Evolutionary conservation across 2,329 filamentous ascomycete species (phyloP).

Genomic region (Cordyceps tenuipes): DNA sequence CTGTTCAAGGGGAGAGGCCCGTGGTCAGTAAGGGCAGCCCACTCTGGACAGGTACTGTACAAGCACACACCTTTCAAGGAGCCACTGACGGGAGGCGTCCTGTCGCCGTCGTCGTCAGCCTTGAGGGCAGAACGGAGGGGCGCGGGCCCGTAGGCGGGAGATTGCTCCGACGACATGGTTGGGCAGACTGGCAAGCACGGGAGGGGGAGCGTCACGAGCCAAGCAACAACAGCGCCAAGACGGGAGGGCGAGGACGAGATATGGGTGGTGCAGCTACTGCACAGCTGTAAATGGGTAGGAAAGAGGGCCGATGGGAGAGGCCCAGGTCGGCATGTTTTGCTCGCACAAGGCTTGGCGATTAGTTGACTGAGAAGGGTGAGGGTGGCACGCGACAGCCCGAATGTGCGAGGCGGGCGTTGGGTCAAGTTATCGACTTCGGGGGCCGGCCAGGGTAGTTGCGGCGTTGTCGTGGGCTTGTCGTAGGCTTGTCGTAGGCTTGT

Average conservation of each 20-base stretch:
- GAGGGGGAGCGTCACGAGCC: neutral
- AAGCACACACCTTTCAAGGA: constrained; percentile 35
- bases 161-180: constrained; percentile 7
- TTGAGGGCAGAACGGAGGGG: constrained; percentile 37
- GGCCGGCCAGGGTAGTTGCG: neutral
- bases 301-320: neutral
- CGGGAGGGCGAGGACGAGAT: constrained; percentile 20
- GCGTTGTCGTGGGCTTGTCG: neutral
- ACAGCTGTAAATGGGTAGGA: neutral
- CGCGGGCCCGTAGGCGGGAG: constrained; percentile 11
- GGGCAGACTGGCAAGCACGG: neutral
- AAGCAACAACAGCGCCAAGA: constrained; percentile 8
- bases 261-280: neutral
- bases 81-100: constrained; percentile 27
- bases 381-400: constrained; percentile 8
- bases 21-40: neutral
- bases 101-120: constrained; percentile 33
- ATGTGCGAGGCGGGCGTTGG: neutral
- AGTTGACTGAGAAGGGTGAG: neutral
- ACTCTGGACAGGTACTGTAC: neutral
- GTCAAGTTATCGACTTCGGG: neutral
- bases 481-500: neutral
- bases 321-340: neutral
- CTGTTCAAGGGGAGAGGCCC: constrained; percentile 18
- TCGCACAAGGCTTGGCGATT: neutral